A percentile compares a stretch with the other conserved stretches of the same genome.
phyloP scores from a whole-genome alignment of 176 grass and related monocot genomes.

The Olyra latifolia region DNA sequence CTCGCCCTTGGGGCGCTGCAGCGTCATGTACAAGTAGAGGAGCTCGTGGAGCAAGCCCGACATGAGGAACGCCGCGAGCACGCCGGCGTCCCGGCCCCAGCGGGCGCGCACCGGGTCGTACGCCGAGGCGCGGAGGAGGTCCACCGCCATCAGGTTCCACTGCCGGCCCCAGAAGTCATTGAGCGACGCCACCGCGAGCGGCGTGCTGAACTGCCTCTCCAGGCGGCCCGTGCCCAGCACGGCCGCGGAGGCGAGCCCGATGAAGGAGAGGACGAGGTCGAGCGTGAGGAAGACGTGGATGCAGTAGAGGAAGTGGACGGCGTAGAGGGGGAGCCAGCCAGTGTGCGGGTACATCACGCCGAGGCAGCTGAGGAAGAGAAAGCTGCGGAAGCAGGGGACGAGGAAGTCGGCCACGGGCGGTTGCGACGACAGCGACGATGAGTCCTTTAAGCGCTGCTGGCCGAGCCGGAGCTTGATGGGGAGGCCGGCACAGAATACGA shows the following conservation, averaged over 20 bases:
- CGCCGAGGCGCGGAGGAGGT: slow-evolving; percentile 59
- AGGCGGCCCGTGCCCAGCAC: slow-evolving; percentile 38
- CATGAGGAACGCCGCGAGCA: slow-evolving; percentile 68
- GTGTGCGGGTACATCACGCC: slow-evolving; percentile 46
- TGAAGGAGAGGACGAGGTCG: slow-evolving; percentile 57
- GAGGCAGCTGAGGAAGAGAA: slow-evolving; percentile 47
- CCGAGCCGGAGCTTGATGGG: slow-evolving; percentile 50
- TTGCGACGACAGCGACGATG: not conserved
- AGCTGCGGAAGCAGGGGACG: slow-evolving; percentile 41
- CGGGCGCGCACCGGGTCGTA: slow-evolving; percentile 58
- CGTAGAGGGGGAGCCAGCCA: slow-evolving; percentile 34
- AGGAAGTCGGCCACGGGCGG: slow-evolving; percentile 19
- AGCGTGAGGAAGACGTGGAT: slow-evolving; percentile 64
- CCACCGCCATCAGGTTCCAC: slow-evolving; percentile 83
- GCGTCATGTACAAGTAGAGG: slow-evolving; percentile 71
- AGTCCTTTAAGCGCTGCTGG: too few relatives aligned
- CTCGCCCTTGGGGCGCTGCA: slow-evolving; percentile 53
- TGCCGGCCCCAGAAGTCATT: slow-evolving; percentile 66
- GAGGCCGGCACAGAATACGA: slow-evolving; percentile 52
- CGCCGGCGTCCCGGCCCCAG: slow-evolving; percentile 56
- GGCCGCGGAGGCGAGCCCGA: slow-evolving; percentile 19
- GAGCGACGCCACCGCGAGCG: slow-evolving; percentile 49
- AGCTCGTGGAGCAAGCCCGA: slow-evolving; percentile 77
- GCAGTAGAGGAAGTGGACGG: slow-evolving; percentile 59
- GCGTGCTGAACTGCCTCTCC: slow-evolving; percentile 67